A percentile compares a stretch with the other conserved stretches of the same genome.
Evolutionary conservation across 139 green algal genomes (phyloP).

Genomic region (Parachlorella kessleri): DNA sequence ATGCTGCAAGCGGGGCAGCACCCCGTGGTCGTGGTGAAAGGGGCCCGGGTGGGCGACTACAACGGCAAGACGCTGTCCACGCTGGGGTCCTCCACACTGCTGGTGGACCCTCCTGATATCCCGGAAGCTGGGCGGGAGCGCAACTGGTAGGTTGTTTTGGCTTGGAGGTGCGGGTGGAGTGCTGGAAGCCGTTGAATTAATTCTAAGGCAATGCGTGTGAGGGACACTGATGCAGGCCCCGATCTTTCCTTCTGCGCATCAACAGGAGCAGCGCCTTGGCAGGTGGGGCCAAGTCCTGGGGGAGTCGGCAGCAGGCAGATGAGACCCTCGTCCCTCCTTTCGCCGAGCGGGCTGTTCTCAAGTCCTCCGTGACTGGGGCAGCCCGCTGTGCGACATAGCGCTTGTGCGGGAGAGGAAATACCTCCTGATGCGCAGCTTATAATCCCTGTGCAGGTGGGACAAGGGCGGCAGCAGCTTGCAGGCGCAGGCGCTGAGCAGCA

Average conservation of each 20-base stretch:
- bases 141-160: constrained; percentile 69
- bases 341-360: no score
- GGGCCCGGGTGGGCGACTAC: constrained; percentile 89
- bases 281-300: no score
- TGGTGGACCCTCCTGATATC: constrained; percentile 76
- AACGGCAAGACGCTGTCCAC: constrained; percentile 91
- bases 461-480: constrained; percentile 28
- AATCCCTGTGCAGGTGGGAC: constrained; percentile 58
- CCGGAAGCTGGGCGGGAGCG: constrained; percentile 60
- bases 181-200: neutral
- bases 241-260: no score
- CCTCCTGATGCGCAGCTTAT: no score
- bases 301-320: no score
- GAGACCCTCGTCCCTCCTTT: no score
- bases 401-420: no score
- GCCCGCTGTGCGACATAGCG: no score
- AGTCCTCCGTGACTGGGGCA: no score
- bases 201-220: neutral
- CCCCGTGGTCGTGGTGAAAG: constrained; percentile 89
- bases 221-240: no score
- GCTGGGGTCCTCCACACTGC: constrained; percentile 59
- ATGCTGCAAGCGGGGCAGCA: constrained; percentile 23
- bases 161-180: neutral
- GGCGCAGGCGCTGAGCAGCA: constrained; percentile 50
- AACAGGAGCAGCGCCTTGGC: no score